A percentile compares a stretch with the other conserved stretches of the same genome.
Evolutionary conservation across 495 filamentous ascomycete genomes (phyloP).

Genomic region (Talaromyces wortmannii): DNA sequence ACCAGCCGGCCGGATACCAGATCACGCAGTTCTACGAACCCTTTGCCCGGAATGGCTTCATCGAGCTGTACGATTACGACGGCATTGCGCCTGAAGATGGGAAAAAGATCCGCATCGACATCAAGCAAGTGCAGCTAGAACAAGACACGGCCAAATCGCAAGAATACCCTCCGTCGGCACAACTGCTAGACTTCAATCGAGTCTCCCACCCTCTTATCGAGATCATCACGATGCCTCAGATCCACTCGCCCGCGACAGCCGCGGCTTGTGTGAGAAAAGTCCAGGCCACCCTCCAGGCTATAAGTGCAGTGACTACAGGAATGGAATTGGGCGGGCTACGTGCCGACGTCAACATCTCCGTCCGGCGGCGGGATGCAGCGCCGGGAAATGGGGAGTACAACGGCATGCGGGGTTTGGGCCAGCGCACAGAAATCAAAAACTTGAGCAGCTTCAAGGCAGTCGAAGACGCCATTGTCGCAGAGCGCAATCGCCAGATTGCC

Average conservation of each 20-base stretch:
- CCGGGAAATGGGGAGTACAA: slow-evolving; percentile 43
- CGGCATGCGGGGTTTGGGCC: slow-evolving; percentile 59
- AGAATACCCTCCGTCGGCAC: slow-evolving; percentile 61
- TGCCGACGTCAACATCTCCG: slow-evolving; percentile 93
- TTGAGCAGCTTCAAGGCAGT: slow-evolving; percentile 90
- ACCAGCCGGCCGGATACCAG: slow-evolving; percentile 93
- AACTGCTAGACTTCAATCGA: slow-evolving; percentile 89
- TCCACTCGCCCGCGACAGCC: slow-evolving; percentile 77
- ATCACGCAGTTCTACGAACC: slow-evolving; percentile 95
- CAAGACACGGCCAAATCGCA: slow-evolving; percentile 96
- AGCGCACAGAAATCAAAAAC: slow-evolving; percentile 97
- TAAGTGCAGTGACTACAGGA: slow-evolving; percentile 75
- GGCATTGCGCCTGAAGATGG: slow-evolving; percentile 70
- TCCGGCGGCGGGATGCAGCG: slow-evolving; percentile 46
- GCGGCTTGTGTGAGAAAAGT: slow-evolving; percentile 85
- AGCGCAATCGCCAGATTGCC: slow-evolving; percentile 79
- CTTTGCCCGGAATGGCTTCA: slow-evolving; percentile 69
- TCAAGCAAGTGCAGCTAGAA: slow-evolving; percentile 93
- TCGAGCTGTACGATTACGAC: slow-evolving; percentile 67
- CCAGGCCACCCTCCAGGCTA: slow-evolving; percentile 71
- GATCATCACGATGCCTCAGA: slow-evolving; percentile 85
- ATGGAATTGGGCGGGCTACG: slow-evolving; percentile 91
- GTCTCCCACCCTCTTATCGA: slow-evolving; percentile 88
- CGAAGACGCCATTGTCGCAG: slow-evolving; percentile 86
- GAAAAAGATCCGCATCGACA: slow-evolving; percentile 60